phyloP scores from a whole-genome alignment of 2,329 filamentous ascomycete genomes.

The Colletotrichum sp. region DNA sequence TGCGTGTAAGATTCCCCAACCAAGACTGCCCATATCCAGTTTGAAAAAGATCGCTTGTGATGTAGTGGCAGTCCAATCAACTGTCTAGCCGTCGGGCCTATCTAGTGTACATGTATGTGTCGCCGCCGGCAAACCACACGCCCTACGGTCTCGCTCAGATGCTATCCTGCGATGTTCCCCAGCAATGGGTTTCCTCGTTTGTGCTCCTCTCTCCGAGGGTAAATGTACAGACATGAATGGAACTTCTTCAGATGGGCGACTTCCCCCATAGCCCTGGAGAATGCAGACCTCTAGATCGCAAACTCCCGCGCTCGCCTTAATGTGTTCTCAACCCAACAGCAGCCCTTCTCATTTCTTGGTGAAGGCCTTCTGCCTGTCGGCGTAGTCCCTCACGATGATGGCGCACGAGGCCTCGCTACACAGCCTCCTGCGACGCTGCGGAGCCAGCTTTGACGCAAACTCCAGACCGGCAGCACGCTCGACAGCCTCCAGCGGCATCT shows the following conservation, averaged over 20 bases:
- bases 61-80: not conserved
- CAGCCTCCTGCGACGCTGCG: conserved; percentile 74
- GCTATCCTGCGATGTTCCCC: not conserved
- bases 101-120: conserved; percentile 23
- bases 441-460: conserved; percentile 82
- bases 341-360: conserved; percentile 36
- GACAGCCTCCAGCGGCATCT: conserved; percentile 91
- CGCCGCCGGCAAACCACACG: not conserved
- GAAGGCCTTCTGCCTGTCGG: conserved; percentile 65
- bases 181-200: not conserved
- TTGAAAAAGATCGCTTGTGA: not conserved
- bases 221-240: conserved; percentile 17
- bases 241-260: not conserved
- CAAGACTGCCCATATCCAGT: not conserved
- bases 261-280: not conserved
- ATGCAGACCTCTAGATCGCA: not conserved
- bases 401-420: conserved; percentile 88
- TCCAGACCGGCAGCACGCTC: conserved; percentile 92
- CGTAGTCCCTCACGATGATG: conserved; percentile 82
- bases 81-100: not conserved
- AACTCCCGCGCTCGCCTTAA: not conserved
- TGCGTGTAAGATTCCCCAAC: not conserved
- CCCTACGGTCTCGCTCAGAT: conserved; percentile 5
- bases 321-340: not conserved
- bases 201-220: not conserved